Base-by-base conservation (phyloP, 179 eudicot species). In the Heliamphora pulchella region DNA sequence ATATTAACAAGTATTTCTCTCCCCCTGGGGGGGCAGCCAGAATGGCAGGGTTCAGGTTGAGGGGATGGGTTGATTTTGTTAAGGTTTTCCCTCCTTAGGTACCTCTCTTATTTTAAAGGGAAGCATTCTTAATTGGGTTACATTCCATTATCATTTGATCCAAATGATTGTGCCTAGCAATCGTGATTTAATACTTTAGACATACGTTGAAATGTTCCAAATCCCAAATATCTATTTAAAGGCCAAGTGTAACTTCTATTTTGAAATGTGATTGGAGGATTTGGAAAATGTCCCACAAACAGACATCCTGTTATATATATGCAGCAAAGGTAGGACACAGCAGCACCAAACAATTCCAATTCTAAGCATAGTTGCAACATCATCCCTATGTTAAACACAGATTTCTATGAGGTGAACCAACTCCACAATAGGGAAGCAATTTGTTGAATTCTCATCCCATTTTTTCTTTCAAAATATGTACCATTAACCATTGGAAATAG, bases 271-370 rank as follows among this genome's bases (percentile, higher is more conserved):
- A 71, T 5, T 9, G 43, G 17, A 48, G 39, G 20, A 68, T 43
- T 68, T 43, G 0, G 54, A n/a, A 46, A 31, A 70, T 2, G 74
- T 70, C 53, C 15, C 72, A 6, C 15, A 68, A 18, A 68, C 51
- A 68, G 51, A 70, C 31, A 70, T 46, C 53, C 54, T 6, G 47
- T 69, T 46, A 46, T 2, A 11, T 7, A 3, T 1, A 69, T 43
- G n/a, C 47, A 51, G 54, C 46, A 8, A 14, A 15, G 51, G 72
- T 43, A 68, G 5, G 22, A 68, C 47, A 71, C 31, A 48, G 39
- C 47, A 71, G 75, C 75, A 71, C 58, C 2, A 74, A 31, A 73
- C 57, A 73, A 54, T 51, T 39, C 62, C 47, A 73, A 17, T 73
- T 53, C 18, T 31, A 53, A 72, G 58, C 4, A 43, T 51, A 72